Evolutionary conservation across 345 rosid species (phyloP), one percentile per base, ranked within the genome.

Genomic region (Hibiscus trionum): DNA sequence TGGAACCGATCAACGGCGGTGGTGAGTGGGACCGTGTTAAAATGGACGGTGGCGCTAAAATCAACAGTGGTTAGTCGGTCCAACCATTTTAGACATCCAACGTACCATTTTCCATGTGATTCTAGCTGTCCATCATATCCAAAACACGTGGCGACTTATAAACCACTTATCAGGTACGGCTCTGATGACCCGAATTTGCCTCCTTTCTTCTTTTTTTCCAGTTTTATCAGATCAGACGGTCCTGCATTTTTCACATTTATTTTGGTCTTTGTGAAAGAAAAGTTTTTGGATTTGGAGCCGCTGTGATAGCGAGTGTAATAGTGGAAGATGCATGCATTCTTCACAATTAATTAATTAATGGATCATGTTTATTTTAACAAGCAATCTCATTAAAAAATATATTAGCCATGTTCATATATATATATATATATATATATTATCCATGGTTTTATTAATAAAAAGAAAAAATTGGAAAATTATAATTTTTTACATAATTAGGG

Each of bases 41-140:
- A 44, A 39, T 77, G 83, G 85, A n/a, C 83, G 85, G 83, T 79
- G 75, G 10, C 7, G 71, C 47, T 44, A 49, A 47, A 29, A 6
- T 47, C 44, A 58, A 9, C 66, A 4, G 24, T 33, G n/a, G 56
- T 65, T 75, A 73, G 82, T 50, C 75, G 78, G 82, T 37, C 12
- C n/a, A 15, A n/a, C 24, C 61, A 10, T 14, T 47, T 66, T 53
- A 35, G 62, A 39, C 58, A 72, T 8, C 71, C 39, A 1, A 12
- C 61, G 16, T 42, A 67, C 24, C 58, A 67, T 49, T 49, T 16
- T 59, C 62, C 44, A 15, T 9, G 44, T 67, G 44, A 29, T n/a
- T 67, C 9, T 27, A 27, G 42, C 59, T 49, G 44, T 29, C 59
- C 46, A 50, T 16, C 12, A 4, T 2, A n/a, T 67, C 11, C 4